Percentiles rank a stretch among this genome's conserved stretches.
phyloP scores from a whole-genome alignment of 2,329 filamentous ascomycete species.

The Xylaria sp. region DNA sequence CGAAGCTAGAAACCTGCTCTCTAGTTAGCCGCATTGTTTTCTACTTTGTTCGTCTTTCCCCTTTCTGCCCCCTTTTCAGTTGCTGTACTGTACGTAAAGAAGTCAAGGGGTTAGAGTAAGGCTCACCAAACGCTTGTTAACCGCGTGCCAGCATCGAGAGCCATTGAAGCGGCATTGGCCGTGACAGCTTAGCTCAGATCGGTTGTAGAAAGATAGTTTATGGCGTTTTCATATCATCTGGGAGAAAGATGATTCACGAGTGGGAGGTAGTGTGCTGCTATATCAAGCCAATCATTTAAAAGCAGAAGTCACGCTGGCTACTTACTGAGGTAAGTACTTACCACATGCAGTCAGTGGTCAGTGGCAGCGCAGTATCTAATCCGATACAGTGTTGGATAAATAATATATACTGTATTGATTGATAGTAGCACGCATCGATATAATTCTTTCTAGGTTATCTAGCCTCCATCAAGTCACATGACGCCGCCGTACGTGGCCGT shows the following conservation, averaged over 20 bases:
- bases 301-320: constrained; percentile 3
- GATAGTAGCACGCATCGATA: too few relatives aligned
- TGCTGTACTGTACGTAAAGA: neutral
- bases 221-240: neutral
- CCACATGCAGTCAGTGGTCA: too few relatives aligned
- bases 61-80: neutral
- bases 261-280: neutral
- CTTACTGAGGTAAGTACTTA: too few relatives aligned
- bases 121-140: constrained; percentile 54
- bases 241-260: neutral
- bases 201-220: neutral
- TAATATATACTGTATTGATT: too few relatives aligned
- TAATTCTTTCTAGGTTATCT: too few relatives aligned
- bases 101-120: neutral
- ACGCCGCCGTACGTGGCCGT: neutral
- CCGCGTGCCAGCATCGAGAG: constrained; percentile 50
- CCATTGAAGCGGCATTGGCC: constrained; percentile 42
- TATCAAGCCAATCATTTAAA: neutral
- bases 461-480: neutral
- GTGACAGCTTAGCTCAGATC: constrained; percentile 4
- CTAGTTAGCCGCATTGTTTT: constrained; percentile 23
- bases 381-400: too few relatives aligned
- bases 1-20: constrained; percentile 57
- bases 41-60: neutral
- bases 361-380: too few relatives aligned